Percentiles rank a stretch among this genome's conserved stretches.
Conservation (phyloP, 1,284 basidiomycete species). For the Sanghuangporus sanghuang region DNA sequence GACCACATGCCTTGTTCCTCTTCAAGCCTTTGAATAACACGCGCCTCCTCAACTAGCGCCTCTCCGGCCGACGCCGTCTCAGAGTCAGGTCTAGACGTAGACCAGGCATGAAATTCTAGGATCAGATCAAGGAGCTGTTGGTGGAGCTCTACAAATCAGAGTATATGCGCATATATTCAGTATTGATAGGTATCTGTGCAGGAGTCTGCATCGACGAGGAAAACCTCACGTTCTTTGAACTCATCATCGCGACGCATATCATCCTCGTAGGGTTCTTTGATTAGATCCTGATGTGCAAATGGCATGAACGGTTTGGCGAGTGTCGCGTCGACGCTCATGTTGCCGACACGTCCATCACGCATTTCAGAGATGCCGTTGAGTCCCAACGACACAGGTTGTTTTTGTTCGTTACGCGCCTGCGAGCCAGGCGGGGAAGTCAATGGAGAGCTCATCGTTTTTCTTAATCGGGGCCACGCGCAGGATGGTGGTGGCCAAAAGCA, state of each 20-base stretch:
- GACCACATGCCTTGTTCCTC: conserved; percentile 38
- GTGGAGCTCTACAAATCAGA: conserved; percentile 10
- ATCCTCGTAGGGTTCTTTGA: conserved; percentile 2
- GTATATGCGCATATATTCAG: conserved; percentile 14
- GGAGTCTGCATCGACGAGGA: background rate
- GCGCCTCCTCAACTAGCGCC: conserved; percentile 23
- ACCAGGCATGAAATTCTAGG: conserved; percentile 17
- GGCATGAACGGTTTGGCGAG: conserved; percentile 8
- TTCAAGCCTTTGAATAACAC: conserved; percentile 23
- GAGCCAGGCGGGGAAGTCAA: background rate
- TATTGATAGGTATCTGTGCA: background rate
- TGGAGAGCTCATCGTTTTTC: background rate
- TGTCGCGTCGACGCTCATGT: background rate
- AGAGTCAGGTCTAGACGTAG: conserved; percentile 2
- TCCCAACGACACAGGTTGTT: background rate
- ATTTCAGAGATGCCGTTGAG: background rate
- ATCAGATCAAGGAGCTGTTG: conserved; percentile 14
- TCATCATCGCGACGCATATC: conserved; percentile 20
- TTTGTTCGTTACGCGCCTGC: background rate
- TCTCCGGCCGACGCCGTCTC: conserved; percentile 19
- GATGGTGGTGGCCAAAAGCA: background rate
- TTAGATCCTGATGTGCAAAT: conserved; percentile 9
- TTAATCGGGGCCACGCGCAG: background rate
- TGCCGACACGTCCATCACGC: background rate
- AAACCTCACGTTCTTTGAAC: conserved; percentile 28